Evolutionary conservation across 1,284 basidiomycete genomes (phyloP), one percentile per base, ranked within the genome.

Genomic region (Clitocybe nebularis): DNA sequence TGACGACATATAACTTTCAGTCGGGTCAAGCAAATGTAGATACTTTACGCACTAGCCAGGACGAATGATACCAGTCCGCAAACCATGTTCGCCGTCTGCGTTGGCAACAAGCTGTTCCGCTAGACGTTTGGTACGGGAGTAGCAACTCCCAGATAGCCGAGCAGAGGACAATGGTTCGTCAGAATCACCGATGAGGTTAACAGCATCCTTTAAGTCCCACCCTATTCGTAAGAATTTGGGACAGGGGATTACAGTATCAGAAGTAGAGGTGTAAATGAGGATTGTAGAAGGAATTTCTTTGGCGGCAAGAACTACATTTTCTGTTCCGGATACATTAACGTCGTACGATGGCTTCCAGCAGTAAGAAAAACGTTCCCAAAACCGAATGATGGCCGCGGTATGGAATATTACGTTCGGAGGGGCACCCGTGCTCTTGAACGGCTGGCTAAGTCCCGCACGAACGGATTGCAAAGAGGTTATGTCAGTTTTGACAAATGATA

Each of bases 311-410:
- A 67, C 47, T 1, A 67, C 44, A 35, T 62, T 63, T 13, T 45
- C 40, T 3, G 60, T 61, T 4, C 63, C 64, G 3, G 34, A 30
- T 9, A 67, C 64, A 22, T 67, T 67, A 6, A 66, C 53, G 2
- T 41, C 34, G 40, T 61, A 56, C 3, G 63, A 60, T 1, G 56
- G 43, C 10, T 47, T 19, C 54, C 56, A 63, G 19, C 61, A 56
- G 32, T 65, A 66, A 2, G 52, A 47, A 3, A 50, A 48, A 6
- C 64, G 61, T 39, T 66, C 62, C 60, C 63, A 66, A 49, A 66
- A 66, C 14, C 61, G 58, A 17, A 66, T 64, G 17, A 48, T 48
- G 4, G 60, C 63, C 3, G 63, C 64, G 1, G 56, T 61, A 41
- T 65, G 61, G 44, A 57, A 61, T 26, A 65, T 60, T 5, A 66